Base-by-base conservation (phyloP, 176 grass and related monocot species). In the Zoysia pacifica region DNA sequence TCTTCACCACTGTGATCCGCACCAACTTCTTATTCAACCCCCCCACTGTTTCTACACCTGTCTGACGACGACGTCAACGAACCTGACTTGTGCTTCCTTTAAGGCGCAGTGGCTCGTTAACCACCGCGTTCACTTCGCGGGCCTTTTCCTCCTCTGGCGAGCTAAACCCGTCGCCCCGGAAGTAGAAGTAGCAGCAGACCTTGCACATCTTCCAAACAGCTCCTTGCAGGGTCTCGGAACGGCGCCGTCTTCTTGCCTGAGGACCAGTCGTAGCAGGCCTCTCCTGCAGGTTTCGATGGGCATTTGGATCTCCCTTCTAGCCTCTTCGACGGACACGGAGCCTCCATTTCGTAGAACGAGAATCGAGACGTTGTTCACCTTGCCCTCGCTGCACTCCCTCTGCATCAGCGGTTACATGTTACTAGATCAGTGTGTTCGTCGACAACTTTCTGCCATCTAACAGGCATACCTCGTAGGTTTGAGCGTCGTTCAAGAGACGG, bases 151-250 rank as follows among this genome's bases (percentile, higher is more conserved):
- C 82, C 0, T 78, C 82, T 0, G 88, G 71, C 1, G 88, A 97
- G 69, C 75, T 91, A 60, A 85, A 97, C 9, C 86, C 84, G 14
- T 97, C 94, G 20, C 36, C 74, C 13, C 84, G 43, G 50, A 73
- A 87, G 72, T 97, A 97, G 78, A 91, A 97, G 28, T 89, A 70
- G 55, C 87, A 54, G 45, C 88, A 52, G n/a, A 83, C 84, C 86
- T 80, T 97, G 86, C 90, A 91, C 91, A 91, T 93, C 52, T 84
- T 93, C 94, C 89, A 93, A 97, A 97, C 50, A 93, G 67, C 52
- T 91, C 86, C 68, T 91, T 97, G 81, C 86, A 91, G 12, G 75
- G 74, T 20, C 69, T 88, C 5, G 93, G 93, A 48, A 97, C 65
- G 11, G n/a, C 76, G 16, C 82, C 69, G 67, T 35, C 64, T 49